Evolutionary conservation across 257 asterid genomes (phyloP), one percentile per base, ranked within the genome.

Genomic region (Primulina eburnea): DNA sequence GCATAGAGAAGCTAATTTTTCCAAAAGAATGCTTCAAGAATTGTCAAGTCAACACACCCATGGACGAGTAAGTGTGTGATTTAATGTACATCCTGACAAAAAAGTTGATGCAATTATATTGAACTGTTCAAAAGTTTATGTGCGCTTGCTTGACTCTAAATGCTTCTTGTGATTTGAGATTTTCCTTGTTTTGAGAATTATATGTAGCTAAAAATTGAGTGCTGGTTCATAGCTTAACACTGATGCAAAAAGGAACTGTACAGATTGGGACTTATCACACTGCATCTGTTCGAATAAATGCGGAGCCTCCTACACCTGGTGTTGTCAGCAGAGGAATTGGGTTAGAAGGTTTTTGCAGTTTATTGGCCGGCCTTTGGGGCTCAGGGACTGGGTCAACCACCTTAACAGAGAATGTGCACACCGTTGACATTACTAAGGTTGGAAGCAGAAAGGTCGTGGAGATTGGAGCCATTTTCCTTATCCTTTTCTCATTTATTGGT

Each of bases 341-440:
- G 21, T 58, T 89, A 69, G 99, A 94, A 75, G 99, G 99, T 52
- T 91, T 94, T 77, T 94, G 97, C 84, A 86, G 99, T 79, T 70
- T 91, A 28, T 75, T 94, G 71, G 99, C 97, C 63, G 99, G 97
- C 66, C 95, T 91, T 73, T 94, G 97, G 97, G 99, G 99, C 55
- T 73, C 97, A 18, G 97, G 99, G 67, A 82, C 97, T 0, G 99
- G 97, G 71, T 83, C 97, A 57, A 89, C 97, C 70, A 89, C 97
- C 77, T 81, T 94, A 86, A 87, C 90, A 1, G 99, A 91, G 78
- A 94, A 94, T 38, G 75, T 89, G 73, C 96, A 94, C 75, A 89
- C 99, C 10, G 84, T 94, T 70, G 77, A 79, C 43, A 78, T 79
- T 52, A 94, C 97, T 7, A 91, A 82, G 81, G 90, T 94, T 67